phyloP scores from a whole-genome alignment of 805 yeast genomes.

The Clavispora vitiphila region DNA sequence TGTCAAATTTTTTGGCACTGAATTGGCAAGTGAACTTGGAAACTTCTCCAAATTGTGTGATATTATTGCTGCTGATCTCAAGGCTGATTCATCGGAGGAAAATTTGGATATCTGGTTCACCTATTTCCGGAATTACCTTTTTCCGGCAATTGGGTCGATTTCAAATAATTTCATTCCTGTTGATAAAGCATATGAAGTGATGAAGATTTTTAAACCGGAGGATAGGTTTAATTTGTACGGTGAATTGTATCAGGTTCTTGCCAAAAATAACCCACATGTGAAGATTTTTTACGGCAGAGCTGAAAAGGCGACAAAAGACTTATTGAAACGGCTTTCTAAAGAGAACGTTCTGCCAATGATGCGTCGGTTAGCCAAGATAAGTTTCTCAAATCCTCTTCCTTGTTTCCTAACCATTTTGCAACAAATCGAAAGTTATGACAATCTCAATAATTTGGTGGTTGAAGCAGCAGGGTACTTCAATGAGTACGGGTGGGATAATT shows the following conservation, averaged over 20 bases:
- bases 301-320: slow-evolving; percentile 73
- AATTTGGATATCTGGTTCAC: slow-evolving; percentile 44
- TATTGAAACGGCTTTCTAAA: slow-evolving; percentile 74
- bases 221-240: slow-evolving; percentile 76
- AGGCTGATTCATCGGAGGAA: slow-evolving; percentile 4
- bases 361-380: slow-evolving; percentile 64
- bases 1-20: slow-evolving; percentile 51
- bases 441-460: slow-evolving; percentile 69
- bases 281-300: slow-evolving; percentile 60
- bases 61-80: slow-evolving; percentile 43
- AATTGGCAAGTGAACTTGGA: slow-evolving; percentile 42
- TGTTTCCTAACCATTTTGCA: slow-evolving; percentile 65
- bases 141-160: slow-evolving; percentile 55
- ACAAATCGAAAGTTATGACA: slow-evolving; percentile 90
- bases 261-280: slow-evolving; percentile 51
- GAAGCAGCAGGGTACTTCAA: slow-evolving; percentile 74
- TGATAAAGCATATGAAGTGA: slow-evolving; percentile 52
- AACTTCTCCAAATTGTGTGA: slow-evolving; percentile 58
- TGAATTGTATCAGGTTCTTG: slow-evolving; percentile 56
- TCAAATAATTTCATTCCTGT: slow-evolving; percentile 55
- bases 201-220: slow-evolving; percentile 53
- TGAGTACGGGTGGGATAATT: slow-evolving; percentile 77
- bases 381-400: slow-evolving; percentile 75
- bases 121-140: slow-evolving; percentile 58
- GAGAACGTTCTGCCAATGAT: slow-evolving; percentile 72